Percentiles rank a stretch among this genome's conserved stretches.
phyloP scores from a whole-genome alignment of 139 green algal species.

The Chlorella sp. region DNA sequence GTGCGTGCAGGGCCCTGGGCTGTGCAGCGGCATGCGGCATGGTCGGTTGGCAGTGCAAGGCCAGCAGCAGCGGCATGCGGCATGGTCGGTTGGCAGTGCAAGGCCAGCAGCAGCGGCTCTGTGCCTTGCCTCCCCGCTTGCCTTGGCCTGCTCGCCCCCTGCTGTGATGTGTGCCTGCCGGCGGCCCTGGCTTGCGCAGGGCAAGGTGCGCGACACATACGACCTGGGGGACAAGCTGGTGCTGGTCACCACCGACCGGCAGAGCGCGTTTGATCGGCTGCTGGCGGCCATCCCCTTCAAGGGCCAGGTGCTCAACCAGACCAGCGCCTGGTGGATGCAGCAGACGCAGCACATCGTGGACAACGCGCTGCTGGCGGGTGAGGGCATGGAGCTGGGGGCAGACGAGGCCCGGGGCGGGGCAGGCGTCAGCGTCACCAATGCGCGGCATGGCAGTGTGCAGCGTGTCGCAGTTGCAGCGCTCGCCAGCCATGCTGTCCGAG shows the following conservation, averaged over 20 bases:
- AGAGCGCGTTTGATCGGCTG: constrained; percentile 95
- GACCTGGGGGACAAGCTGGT: constrained; percentile 88
- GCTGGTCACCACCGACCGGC: constrained; percentile 96
- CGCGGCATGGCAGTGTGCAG: neutral
- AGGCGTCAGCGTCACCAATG: neutral
- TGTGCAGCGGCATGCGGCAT: neutral
- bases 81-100: neutral
- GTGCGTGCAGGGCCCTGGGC: neutral
- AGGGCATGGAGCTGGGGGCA: neutral
- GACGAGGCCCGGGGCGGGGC: too few species aligned
- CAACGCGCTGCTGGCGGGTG: constrained; percentile 68
- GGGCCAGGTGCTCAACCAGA: constrained; percentile 96
- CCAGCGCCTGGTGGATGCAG: constrained; percentile 95
- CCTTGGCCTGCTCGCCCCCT: neutral
- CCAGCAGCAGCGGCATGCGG: neutral
- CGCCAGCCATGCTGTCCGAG: neutral
- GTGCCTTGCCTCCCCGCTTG: neutral
- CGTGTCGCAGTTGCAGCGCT: neutral
- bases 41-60: too few species aligned
- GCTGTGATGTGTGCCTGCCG: neutral
- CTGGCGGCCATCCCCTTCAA: constrained; percentile 96
- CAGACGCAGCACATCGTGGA: constrained; percentile 87
- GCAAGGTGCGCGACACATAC: constrained; percentile 98
- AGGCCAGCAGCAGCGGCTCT: too few species aligned
- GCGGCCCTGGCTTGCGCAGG: constrained; percentile 48